A percentile compares a stretch with the other conserved stretches of the same genome.
phyloP scores from a whole-genome alignment of 1,139 yeast species.

The Pichia sp. region DNA sequence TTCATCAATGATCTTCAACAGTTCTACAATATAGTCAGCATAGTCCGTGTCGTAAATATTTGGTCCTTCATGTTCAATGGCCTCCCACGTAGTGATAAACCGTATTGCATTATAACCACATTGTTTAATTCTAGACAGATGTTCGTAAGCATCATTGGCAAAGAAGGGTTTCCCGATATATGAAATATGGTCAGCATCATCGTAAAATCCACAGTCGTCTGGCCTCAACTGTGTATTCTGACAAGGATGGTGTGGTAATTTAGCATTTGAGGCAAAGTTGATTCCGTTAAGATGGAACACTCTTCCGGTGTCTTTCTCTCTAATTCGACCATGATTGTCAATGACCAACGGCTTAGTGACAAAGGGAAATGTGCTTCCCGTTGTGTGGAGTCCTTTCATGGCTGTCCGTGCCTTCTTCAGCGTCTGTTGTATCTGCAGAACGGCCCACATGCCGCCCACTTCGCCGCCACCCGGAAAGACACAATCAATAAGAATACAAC shows the following conservation, averaged over 20 bases:
- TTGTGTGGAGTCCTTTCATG: too few relatives aligned
- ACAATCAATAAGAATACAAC: not conserved
- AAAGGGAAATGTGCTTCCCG: constrained; percentile 2
- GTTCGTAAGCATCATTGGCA: constrained; percentile 62
- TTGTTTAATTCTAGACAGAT: constrained; percentile 61
- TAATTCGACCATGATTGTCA: constrained; percentile 46
- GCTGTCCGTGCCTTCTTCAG: too few relatives aligned
- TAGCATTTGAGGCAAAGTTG: constrained; percentile 72
- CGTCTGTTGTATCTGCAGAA: too few relatives aligned
- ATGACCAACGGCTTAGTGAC: constrained; percentile 17
- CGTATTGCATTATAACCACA: constrained; percentile 82
- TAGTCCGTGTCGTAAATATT: constrained; percentile 75
- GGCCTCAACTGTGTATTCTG: constrained; percentile 49
- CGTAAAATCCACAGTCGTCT: constrained; percentile 44
- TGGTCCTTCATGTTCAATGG: constrained; percentile 85
- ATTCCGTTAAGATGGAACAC: constrained; percentile 68
- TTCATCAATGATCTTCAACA: constrained; percentile 51
- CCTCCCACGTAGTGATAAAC: constrained; percentile 85
- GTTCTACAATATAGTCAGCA: constrained; percentile 60
- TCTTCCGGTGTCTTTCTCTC: constrained; percentile 52
- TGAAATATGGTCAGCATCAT: constrained; percentile 65
- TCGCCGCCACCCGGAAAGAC: not conserved
- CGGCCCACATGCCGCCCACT: not conserved
- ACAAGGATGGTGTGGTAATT: constrained; percentile 57
- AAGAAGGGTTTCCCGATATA: constrained; percentile 83